Base-by-base conservation (phyloP, 306 rosid genomes). In the Sphenostylis stenocarpa region DNA sequence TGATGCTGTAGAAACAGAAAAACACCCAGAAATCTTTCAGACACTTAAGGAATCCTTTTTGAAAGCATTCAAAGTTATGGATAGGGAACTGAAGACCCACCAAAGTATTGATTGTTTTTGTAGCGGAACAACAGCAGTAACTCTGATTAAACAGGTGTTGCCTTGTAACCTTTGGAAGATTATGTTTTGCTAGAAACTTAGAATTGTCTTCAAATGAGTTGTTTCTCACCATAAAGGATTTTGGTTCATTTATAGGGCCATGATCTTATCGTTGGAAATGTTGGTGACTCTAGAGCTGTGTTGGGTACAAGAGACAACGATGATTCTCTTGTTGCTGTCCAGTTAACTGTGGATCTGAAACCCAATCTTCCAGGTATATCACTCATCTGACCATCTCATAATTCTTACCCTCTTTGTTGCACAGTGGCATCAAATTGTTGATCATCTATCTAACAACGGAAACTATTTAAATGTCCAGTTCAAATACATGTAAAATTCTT, bases 201-300 rank as follows among this genome's bases (percentile, higher is more conserved):
- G 21, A 80, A 48, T 68, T 80, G 6, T 44, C 44, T 70, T 44
- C 55, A 10, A 66, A 72, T 26, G 51, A 73, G 31, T 74, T 43
- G n/a, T 85, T 82, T 70, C 82, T 81, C 58, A 78, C 68, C 49
- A 29, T 70, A 41, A 72, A 66, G 47, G 19, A 31, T 52, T 80
- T 80, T 68, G 66, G 63, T 33, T 72, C 56, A 29, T 49, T 84
- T 86, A 66, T 80, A 96, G 99, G 99, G 97, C 24, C 87, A n/a
- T 61, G 87, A 96, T 84, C 87, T 96, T 82, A 66, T 96, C 44
- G 52, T 96, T 44, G 99, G 97, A 82, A 92, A 96, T 72, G 88
- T 96, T 75, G 99, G 99, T 29, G 99, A 96, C 81, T 96, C 99
- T 68, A 88, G 99, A 82, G 99, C 99, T 57, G 94, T 96, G 51